These are phyloP conservation scores for Glomus cerebriforme DNA, from an alignment of 192 early-diverging fungal species.

Conservation along the genomic window DNA sequence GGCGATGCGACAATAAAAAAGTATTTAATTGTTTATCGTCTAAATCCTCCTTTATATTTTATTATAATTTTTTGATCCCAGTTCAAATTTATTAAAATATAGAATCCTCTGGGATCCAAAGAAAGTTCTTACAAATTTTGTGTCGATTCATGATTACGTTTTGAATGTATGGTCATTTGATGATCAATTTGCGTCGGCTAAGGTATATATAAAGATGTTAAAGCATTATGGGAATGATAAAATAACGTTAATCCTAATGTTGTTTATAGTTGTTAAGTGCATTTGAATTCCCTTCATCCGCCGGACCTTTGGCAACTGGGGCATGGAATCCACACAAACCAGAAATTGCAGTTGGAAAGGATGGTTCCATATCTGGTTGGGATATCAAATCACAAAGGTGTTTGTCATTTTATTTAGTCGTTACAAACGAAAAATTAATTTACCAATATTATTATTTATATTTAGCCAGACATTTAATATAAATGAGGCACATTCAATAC, in stretches of 20 bases:
- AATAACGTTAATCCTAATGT: neutral
- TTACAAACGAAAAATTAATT: slow-evolving; percentile 1
- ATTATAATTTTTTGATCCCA: too few species aligned
- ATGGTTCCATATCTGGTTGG: slow-evolving; percentile 65
- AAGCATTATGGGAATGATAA: neutral
- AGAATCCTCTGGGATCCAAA: slow-evolving; percentile 58
- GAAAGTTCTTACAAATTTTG: slow-evolving; percentile 28
- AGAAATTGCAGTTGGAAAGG: slow-evolving; percentile 63
- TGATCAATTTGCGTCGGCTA: slow-evolving; percentile 43
- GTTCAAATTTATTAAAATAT: neutral
- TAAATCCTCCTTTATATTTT: too few species aligned
- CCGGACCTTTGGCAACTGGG: slow-evolving; percentile 46
- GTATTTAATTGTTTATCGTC: neutral
- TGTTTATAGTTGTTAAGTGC: slow-evolving; percentile 39
- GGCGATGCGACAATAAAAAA: slow-evolving; percentile 23
- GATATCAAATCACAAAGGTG: slow-evolving; percentile 63
- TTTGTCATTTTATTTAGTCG: slow-evolving; percentile 14
- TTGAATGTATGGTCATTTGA: slow-evolving; percentile 56
- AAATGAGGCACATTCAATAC: slow-evolving; percentile 71
- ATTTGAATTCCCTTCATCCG: slow-evolving; percentile 34
- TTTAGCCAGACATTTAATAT: slow-evolving; percentile 52
- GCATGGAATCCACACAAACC: slow-evolving; percentile 68
- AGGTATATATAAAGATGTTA: slow-evolving; percentile 30
- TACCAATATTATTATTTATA: slow-evolving; percentile 27
- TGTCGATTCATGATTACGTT: slow-evolving; percentile 41